Base-by-base conservation (phyloP, 495 filamentous ascomycete genomes). In the Lindgomyces ingoldianus region DNA sequence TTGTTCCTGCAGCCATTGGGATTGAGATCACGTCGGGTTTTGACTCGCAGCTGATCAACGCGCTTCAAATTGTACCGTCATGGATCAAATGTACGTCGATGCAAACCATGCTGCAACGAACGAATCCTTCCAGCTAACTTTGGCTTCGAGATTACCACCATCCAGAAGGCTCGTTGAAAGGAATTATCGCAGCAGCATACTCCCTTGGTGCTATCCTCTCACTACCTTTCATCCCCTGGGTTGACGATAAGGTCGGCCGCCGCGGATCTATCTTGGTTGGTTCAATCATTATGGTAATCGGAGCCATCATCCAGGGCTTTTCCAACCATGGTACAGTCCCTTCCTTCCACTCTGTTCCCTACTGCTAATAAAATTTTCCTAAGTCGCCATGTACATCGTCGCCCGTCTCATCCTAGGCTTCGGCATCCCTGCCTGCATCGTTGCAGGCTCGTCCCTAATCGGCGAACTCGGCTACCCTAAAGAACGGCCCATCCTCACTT, bases 1-100 rank as follows among this genome's bases (percentile, higher is more conserved):
- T 90, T 58, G 83, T 87, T 66, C 84, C 85, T n/a, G 81, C 84
- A 8, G 79, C 81, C 62, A 87, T 89, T 74, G 87, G 87, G 16
- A 84, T 87, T 48, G 87, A 88, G 74, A 84, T 87, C 75, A 90
- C 86, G 1, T 88, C 86, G 25, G 87, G 87, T 0, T 90, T 89
- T 69, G 86, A 89, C 73, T 86, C 84, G 16, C 84, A 87, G 63
- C 83, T 90, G 70, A 87, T 89, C 75, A 90, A 89, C 62, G 82
- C 83, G 1, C 79, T 89, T 3, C 85, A 90, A 72, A 81, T 85
- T 33, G 82, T 87, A n/a, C 74, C 78, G 8, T 75, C 78, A 9
- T 89, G 83, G 84, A 78, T 80, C 46, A 68, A 73, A 14, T 88
- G 85, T 85, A 65, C 18, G 45, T 80, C 74, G 24, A 11, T 19